Conservation (phyloP, 2,329 filamentous ascomycete genomes). For the Huntiella abstrusa region DNA sequence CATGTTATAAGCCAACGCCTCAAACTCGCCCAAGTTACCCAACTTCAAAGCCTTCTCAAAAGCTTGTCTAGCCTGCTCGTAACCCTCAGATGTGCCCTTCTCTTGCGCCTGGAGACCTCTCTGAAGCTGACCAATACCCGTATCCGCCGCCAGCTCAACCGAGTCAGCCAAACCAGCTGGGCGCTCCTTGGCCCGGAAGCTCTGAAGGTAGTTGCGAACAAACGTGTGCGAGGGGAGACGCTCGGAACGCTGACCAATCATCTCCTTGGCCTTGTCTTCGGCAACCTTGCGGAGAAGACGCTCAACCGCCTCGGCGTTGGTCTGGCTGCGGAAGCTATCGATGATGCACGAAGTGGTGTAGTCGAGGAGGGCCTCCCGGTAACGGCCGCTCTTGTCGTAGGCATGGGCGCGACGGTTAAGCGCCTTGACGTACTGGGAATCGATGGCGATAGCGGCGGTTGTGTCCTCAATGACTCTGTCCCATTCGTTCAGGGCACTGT, state of each 20-base stretch:
- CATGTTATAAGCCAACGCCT: constrained; percentile 90
- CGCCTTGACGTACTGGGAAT: constrained; percentile 93
- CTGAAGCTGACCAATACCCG: constrained; percentile 70
- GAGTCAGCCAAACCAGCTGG: constrained; percentile 69
- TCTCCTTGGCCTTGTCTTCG: constrained; percentile 79
- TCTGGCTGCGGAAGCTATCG: constrained; percentile 86
- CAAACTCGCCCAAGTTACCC: constrained; percentile 59
- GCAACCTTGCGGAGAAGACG: constrained; percentile 90
- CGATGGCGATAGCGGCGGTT: constrained; percentile 79
- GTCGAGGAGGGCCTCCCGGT: constrained; percentile 86
- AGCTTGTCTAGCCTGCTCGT: constrained; percentile 67
- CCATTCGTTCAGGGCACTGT: constrained; percentile 84
- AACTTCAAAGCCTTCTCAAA: constrained; percentile 81
- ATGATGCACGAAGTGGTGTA: constrained; percentile 99
- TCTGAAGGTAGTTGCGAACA: constrained; percentile 96
- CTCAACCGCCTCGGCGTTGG: constrained; percentile 77
- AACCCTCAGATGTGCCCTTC: constrained; percentile 77
- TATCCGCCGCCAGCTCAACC: constrained; percentile 56
- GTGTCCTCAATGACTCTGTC: constrained; percentile 94
- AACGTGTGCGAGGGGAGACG: constrained; percentile 91
- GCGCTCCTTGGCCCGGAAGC: constrained; percentile 70
- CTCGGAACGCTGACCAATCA: constrained; percentile 67
- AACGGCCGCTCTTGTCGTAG: constrained; percentile 82
- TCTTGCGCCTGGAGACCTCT: constrained; percentile 64
- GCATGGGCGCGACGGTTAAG: constrained; percentile 91